Evolutionary conservation across 139 green algal species (phyloP).

Genomic region (Desmodesmus armatus): DNA sequence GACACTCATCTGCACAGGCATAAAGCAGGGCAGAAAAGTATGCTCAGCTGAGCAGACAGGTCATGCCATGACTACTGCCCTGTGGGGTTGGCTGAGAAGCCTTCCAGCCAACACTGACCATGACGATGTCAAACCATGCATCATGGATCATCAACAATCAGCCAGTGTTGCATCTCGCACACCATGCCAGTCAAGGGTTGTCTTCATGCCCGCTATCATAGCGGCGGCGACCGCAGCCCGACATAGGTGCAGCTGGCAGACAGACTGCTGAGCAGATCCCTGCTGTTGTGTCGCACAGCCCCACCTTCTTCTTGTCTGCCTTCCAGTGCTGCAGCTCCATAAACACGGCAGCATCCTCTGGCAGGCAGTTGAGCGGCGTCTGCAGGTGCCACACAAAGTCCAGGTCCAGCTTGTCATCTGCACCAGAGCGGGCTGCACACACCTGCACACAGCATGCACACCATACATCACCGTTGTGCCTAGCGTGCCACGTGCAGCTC

Average conservation of each 20-base stretch:
- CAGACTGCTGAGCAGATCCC: no score
- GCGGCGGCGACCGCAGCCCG: no score
- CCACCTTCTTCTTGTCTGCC: constrained; percentile 77
- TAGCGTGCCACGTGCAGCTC: not conserved
- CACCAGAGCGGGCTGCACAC: not conserved
- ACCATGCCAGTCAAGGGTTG: not conserved
- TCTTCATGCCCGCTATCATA: not conserved
- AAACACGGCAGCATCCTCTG: constrained; percentile 63
- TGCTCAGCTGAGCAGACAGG: no score
- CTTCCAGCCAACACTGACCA: no score
- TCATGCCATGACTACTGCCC: no score
- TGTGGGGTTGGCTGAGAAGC: no score
- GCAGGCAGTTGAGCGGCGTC: constrained; percentile 64
- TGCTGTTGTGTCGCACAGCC: no score
- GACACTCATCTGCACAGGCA: constrained; percentile 53
- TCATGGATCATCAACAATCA: no score
- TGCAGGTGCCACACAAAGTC: constrained; percentile 64
- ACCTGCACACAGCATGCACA: not conserved
- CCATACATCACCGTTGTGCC: no score
- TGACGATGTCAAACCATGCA: no score
- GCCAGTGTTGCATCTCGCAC: not conserved
- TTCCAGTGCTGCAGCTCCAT: constrained; percentile 85
- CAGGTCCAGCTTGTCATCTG: constrained; percentile 19
- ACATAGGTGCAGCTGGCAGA: not conserved
- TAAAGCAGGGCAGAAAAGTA: not conserved